A percentile compares a stretch with the other conserved stretches of the same genome.
phyloP scores from a whole-genome alignment of 345 rosid species.

The Lepidium sativum region DNA sequence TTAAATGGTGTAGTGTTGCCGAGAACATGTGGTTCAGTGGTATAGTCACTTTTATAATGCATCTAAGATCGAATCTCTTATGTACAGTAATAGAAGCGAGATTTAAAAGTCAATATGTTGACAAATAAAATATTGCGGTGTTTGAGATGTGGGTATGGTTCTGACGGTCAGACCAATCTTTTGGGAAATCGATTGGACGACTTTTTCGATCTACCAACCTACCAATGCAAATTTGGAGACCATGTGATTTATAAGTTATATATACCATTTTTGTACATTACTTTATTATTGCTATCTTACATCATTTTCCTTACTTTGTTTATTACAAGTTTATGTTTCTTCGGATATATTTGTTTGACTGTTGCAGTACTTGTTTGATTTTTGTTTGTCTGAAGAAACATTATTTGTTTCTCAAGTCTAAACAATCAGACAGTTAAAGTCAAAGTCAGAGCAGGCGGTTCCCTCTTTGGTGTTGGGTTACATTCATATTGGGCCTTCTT shows the following conservation, averaged over 20 bases:
- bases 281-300: background rate
- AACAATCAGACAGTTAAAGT: background rate
- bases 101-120: too few species aligned
- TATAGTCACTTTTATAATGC: too few species aligned
- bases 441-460: conserved; percentile 19
- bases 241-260: conserved; percentile 20
- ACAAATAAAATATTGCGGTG: too few species aligned
- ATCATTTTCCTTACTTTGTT: background rate
- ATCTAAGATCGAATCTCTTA: too few species aligned
- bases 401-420: background rate
- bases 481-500: background rate
- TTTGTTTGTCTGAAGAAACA: too few species aligned
- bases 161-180: conserved; percentile 2
- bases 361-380: too few species aligned
- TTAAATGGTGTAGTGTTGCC: background rate
- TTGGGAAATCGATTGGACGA: conserved; percentile 14
- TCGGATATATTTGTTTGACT: conserved; percentile 1
- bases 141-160: conserved; percentile 6
- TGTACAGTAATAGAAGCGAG: too few species aligned
- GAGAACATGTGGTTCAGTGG: too few species aligned
- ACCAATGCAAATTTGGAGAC: conserved; percentile 9
- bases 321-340: background rate
- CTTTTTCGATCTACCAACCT: conserved; percentile 29
- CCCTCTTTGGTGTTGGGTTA: background rate
- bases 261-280: background rate